Evolutionary conservation across 2,329 filamentous ascomycete genomes (phyloP).

Genomic region (Penicillium concentricum): DNA sequence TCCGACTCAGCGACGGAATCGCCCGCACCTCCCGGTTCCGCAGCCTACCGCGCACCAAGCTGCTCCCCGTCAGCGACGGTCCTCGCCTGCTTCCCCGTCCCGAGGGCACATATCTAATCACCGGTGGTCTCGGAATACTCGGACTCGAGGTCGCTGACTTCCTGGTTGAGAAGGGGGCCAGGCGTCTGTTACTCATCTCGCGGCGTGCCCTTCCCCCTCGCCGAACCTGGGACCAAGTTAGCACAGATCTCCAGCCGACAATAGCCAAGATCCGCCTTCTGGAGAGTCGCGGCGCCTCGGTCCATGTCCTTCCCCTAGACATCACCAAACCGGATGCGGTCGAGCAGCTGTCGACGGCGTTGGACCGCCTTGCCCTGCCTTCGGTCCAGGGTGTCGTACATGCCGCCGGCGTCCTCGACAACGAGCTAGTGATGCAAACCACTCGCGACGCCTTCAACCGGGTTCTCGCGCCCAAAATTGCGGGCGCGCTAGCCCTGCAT

Average conservation of each 20-base stretch:
- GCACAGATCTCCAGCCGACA: slow-evolving; percentile 4
- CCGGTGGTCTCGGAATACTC: slow-evolving; percentile 44
- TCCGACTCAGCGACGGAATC: slow-evolving; percentile 43
- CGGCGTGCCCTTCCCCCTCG: slow-evolving; percentile 40
- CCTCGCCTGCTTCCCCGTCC: slow-evolving; percentile 21
- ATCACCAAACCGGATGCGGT: slow-evolving; percentile 28
- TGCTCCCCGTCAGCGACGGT: slow-evolving; percentile 8
- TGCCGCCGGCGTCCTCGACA: slow-evolving; percentile 41
- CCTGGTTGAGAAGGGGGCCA: slow-evolving; percentile 42
- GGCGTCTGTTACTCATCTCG: slow-evolving; percentile 43
- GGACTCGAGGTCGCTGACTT: slow-evolving; percentile 41
- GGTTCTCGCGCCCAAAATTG: slow-evolving; percentile 39
- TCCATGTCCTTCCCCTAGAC: slow-evolving; percentile 37
- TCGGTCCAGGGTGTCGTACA: slow-evolving; percentile 45
- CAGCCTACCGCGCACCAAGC: slow-evolving; percentile 1
- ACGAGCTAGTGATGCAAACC: slow-evolving; percentile 36
- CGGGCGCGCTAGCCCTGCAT: slow-evolving; percentile 34
- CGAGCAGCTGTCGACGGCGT: slow-evolving; percentile 16
- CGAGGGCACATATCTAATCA: slow-evolving; percentile 45
- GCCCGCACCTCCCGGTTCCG: slow-evolving; percentile 35
- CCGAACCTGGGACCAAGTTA: slow-evolving; percentile 26
- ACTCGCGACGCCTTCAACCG: slow-evolving; percentile 18
- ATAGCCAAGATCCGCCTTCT: slow-evolving; percentile 29
- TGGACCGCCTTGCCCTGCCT: slow-evolving; percentile 39
- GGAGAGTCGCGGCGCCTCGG: slow-evolving; percentile 34